phyloP scores from a whole-genome alignment of 306 rosid genomes.

The Lathyrus oleraceus region DNA sequence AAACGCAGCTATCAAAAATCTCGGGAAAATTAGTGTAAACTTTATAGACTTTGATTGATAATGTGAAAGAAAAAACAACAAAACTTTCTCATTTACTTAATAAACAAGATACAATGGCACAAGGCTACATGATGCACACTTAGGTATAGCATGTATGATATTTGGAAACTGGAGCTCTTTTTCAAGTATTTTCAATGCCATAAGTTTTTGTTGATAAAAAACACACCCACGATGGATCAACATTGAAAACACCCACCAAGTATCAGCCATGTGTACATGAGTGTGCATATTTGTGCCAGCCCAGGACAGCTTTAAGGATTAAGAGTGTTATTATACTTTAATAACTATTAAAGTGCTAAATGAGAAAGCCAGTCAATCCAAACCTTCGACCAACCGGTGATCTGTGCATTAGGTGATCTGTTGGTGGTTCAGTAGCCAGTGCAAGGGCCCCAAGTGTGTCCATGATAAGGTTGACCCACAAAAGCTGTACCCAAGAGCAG shows the following conservation, averaged over 20 bases:
- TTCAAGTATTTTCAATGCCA: conserved; percentile 1
- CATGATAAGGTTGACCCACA: conserved; percentile 99
- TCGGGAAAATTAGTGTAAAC: not conserved
- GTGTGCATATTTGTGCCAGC: conserved; percentile 15
- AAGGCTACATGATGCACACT: not conserved
- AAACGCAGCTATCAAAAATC: not conserved
- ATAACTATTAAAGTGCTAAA: not conserved
- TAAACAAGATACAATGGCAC: conserved; percentile 1
- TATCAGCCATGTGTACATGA: conserved; percentile 3
- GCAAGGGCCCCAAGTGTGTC: conserved; percentile 99
- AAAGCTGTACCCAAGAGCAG: conserved; percentile 61
- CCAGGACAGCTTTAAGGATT: conserved; percentile 1
- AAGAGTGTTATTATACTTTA: conserved; percentile 17
- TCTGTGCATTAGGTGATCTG: conserved; percentile 84
- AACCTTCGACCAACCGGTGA: conserved; percentile 95
- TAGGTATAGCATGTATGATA: not conserved
- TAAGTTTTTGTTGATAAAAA: conserved; percentile 14
- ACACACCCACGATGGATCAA: not conserved
- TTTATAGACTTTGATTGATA: not conserved
- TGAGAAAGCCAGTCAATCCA: conserved; percentile 33
- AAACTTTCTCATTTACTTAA: conserved; percentile 1
- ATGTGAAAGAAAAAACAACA: not conserved
- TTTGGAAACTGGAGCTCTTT: conserved; percentile 8
- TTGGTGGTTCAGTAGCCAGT: conserved; percentile 97
- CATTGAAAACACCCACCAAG: conserved; percentile 1